A percentile compares a stretch with the other conserved stretches of the same genome.
These are phyloP conservation scores for Dactylellina haptotyla DNA, from an alignment of 2,329 filamentous ascomycete genomes.

Conservation along the genomic window DNA sequence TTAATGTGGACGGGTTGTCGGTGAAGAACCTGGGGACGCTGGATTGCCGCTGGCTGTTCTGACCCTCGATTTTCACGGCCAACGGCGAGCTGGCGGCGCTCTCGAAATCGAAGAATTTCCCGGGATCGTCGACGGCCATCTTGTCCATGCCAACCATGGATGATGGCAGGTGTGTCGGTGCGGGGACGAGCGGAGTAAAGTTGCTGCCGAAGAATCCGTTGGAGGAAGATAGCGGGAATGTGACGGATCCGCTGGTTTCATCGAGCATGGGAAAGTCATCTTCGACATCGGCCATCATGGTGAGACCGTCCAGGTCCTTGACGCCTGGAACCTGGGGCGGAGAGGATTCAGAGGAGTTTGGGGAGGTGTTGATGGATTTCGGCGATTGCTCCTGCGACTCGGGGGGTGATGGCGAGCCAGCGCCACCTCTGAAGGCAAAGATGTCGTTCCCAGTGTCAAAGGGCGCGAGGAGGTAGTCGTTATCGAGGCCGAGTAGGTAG, in stretches of 20 bases:
- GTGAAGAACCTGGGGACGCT: conserved; percentile 45
- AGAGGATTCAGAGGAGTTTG: conserved; percentile 49
- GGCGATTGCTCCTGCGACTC: conserved; percentile 53
- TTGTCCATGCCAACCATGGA: conserved; percentile 33
- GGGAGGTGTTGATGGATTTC: conserved; percentile 50
- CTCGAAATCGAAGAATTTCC: conserved; percentile 55
- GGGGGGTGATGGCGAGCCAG: conserved; percentile 52
- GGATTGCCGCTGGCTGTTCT: conserved; percentile 32
- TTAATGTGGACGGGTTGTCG: conserved; percentile 28
- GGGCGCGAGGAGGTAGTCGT: conserved; percentile 50
- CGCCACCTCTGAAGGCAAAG: conserved; percentile 46
- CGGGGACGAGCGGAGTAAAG: conserved; percentile 48
- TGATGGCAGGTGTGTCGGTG: conserved; percentile 30
- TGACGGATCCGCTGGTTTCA: conserved; percentile 22
- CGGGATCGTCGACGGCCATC: conserved; percentile 44
- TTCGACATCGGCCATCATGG: conserved; percentile 51
- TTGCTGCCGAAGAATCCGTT: conserved; percentile 52
- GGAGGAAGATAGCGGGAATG: conserved; percentile 42
- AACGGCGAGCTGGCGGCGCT: conserved; percentile 55
- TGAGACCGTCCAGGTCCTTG: conserved; percentile 39
- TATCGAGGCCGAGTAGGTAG: conserved; percentile 47
- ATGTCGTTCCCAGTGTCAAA: conserved; percentile 50
- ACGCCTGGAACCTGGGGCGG: conserved; percentile 38
- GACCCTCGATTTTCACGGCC: conserved; percentile 37
- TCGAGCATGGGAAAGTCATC: conserved; percentile 53